Base-by-base conservation (phyloP, 2,329 filamentous ascomycete species). In the Cercospora zeina region DNA sequence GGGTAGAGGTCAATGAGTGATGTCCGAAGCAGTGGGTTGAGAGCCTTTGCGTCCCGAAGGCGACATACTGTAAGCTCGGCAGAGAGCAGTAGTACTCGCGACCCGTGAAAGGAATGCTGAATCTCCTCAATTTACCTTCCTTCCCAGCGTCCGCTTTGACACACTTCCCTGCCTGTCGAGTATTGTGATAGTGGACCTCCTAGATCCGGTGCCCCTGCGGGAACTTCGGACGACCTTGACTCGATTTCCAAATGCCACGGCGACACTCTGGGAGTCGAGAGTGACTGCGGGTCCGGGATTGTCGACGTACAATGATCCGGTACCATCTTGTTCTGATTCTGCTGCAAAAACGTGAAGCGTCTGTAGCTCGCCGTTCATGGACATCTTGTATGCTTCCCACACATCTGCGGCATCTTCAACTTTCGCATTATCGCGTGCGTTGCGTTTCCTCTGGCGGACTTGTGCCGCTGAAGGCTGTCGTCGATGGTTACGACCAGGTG, bases 241-340 rank as follows among this genome's bases (percentile, higher is more conserved):
- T 1, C 85, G 80, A 67, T 91, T 89, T 11, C 89, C 90, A 62
- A 92, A 85, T 0, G 83, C 88, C 31, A 93, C 82, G 0, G 85
- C 89, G 2, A 90, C 81, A 55, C 87, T 88, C 50, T 82, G 80
- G 53, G 83, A 81, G 11, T 89, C 89, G 1, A 91, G 77, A 57
- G 79, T 79, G 1, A 81, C 79, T 61, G 89, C 83, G 0, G 89
- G 89, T 0, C 89, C 90, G 1, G 89, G 77, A 50, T 81, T 81
- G 2, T 83, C 83, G 21, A 91, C 85, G 51, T 90, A 84, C 4
- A 93, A 78, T 61, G 85, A 81, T 2, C 82, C 79, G 3, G 84
- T 79, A 1, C 78, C 76, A 3, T 50, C 77, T 3, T 27, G 77
- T 9, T 37, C 59, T 2, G 53, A 37, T 2, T 59, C 59, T 10